These are phyloP conservation scores for Epichloe baconii DNA, from an alignment of 2,329 filamentous ascomycete species.

Conservation along the genomic window DNA sequence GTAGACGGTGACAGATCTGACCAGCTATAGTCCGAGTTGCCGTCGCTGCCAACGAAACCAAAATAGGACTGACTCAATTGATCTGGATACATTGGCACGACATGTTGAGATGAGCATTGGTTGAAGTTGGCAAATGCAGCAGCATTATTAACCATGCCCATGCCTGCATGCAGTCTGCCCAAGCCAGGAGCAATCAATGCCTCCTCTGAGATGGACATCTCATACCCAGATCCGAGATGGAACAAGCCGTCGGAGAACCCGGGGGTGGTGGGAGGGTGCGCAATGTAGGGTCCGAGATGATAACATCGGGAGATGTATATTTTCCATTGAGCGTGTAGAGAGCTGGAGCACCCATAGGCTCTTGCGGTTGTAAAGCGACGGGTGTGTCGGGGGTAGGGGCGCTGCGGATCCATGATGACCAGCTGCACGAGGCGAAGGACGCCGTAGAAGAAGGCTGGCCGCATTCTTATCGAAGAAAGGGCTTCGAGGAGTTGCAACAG, in stretches of 20 bases:
- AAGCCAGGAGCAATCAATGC: constrained; percentile 35
- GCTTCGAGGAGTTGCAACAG: constrained; percentile 19
- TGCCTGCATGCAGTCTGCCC: constrained; percentile 30
- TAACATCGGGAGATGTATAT: constrained; percentile 15
- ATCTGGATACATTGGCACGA: constrained; percentile 7
- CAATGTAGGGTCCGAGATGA: constrained; percentile 29
- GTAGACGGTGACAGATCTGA: constrained; percentile 28
- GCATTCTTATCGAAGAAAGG: constrained; percentile 31
- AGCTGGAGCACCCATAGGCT: constrained; percentile 26
- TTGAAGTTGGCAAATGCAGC: constrained; percentile 31
- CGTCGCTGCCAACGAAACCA: constrained; percentile 22
- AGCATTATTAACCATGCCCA: constrained; percentile 30
- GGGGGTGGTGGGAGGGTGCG: constrained; percentile 41
- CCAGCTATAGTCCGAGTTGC: constrained; percentile 35
- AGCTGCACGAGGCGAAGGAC: constrained; percentile 28
- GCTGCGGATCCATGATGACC: constrained; percentile 28
- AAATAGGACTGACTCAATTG: constrained; percentile 31
- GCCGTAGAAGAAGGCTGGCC: constrained; percentile 30
- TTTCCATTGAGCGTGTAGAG: constrained; percentile 19
- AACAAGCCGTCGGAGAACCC: constrained; percentile 31
- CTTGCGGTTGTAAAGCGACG: constrained; percentile 24
- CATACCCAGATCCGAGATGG: constrained; percentile 25
- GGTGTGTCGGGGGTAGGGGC: constrained; percentile 39
- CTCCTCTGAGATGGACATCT: constrained; percentile 31
- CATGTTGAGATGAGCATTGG: constrained; percentile 24